phyloP scores from a whole-genome alignment of 306 rosid species.

The Sophora flavescens region DNA sequence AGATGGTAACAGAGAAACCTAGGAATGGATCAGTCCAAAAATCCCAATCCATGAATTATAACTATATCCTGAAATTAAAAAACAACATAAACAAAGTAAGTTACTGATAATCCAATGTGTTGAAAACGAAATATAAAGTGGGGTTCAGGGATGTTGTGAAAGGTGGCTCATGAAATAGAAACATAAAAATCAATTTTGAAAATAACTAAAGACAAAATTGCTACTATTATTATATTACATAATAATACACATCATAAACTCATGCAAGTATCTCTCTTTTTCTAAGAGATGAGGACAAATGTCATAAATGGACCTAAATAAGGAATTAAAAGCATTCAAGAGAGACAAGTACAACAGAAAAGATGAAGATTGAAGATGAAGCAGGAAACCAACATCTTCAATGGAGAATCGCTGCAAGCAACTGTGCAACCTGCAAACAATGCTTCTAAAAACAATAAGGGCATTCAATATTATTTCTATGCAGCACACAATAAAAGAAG shows the following conservation, averaged over 20 bases:
- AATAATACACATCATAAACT: background rate
- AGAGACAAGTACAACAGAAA: background rate
- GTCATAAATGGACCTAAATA: background rate
- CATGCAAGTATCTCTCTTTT: background rate
- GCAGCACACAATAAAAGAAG: background rate
- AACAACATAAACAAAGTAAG: background rate
- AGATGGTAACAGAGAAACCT: slow-evolving; percentile 58
- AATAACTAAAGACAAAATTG: background rate
- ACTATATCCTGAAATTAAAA: slow-evolving; percentile 56
- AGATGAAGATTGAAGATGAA: background rate
- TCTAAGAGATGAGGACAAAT: background rate
- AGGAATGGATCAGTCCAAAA: slow-evolving; percentile 66
- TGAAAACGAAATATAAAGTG: background rate
- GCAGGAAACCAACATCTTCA: background rate
- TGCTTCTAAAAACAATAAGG: background rate
- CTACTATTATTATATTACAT: background rate
- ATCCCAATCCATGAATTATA: slow-evolving; percentile 69
- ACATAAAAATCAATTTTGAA: background rate
- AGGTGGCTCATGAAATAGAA: background rate
- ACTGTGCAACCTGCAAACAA: background rate
- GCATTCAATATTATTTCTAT: background rate
- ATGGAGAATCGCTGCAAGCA: background rate
- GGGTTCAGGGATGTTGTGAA: too few species aligned
- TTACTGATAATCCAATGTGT: background rate
- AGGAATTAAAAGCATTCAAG: background rate